phyloP scores from a whole-genome alignment of 441 rosid genomes.

The Syzygium syzygioides region DNA sequence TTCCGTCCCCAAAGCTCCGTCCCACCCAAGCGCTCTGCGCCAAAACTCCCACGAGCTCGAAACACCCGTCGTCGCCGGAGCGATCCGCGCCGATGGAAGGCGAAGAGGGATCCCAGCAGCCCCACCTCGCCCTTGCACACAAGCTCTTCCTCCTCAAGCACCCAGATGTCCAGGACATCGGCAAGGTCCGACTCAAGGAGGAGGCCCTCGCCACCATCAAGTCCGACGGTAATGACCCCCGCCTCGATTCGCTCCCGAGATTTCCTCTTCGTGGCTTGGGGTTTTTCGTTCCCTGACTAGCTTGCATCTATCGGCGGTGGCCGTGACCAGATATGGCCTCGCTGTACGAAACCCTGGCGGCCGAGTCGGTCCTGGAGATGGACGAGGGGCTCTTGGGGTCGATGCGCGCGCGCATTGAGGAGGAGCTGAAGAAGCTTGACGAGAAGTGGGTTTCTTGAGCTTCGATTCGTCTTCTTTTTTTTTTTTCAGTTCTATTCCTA shows the following conservation, averaged over 20 bases:
- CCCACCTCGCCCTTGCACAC: conserved; percentile 79
- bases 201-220: conserved; percentile 80
- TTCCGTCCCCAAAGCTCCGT: neutral
- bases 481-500: neutral
- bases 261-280: neutral
- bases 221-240: conserved; percentile 40
- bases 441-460: conserved; percentile 56
- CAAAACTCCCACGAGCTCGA: neutral
- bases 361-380: conserved; percentile 56
- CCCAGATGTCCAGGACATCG: conserved; percentile 81
- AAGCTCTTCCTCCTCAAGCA: conserved; percentile 79
- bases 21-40: neutral
- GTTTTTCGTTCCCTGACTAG: neutral
- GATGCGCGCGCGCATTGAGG: conserved; percentile 61
- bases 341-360: conserved; percentile 79
- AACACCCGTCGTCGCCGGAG: neutral
- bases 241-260: neutral
- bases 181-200: conserved; percentile 80
- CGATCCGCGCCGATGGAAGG: conserved; percentile 46
- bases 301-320: neutral
- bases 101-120: conserved; percentile 78
- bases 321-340: conserved; percentile 68
- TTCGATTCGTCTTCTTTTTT: neutral
- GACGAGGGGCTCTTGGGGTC: conserved; percentile 62
- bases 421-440: conserved; percentile 84